phyloP scores from a whole-genome alignment of 2,329 filamentous ascomycete species.

The Venturia asperata region DNA sequence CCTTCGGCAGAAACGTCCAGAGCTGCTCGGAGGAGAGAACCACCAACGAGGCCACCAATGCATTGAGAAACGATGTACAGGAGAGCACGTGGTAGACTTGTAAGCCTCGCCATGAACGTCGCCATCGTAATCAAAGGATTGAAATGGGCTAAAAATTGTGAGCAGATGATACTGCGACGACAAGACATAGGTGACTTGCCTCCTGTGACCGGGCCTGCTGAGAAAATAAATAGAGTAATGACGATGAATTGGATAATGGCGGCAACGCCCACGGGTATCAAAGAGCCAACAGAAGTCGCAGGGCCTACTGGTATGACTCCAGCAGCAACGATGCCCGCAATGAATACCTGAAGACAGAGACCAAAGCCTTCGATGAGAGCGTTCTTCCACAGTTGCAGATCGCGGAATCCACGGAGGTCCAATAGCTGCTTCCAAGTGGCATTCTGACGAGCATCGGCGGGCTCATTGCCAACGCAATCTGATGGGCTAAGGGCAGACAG shows the following conservation, averaged over 20 bases:
- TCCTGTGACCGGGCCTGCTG: constrained; percentile 16
- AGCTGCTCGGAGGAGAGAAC: constrained; percentile 14
- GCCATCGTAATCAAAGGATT: constrained; percentile 20
- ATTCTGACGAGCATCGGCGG: constrained; percentile 19
- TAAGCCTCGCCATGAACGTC: constrained; percentile 19
- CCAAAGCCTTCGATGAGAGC: constrained; percentile 19
- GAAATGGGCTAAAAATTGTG: constrained; percentile 11
- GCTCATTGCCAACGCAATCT: constrained; percentile 18
- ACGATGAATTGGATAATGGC: constrained; percentile 16
- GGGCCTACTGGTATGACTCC: constrained; percentile 8
- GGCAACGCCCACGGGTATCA: constrained; percentile 17
- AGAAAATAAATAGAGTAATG: constrained; percentile 18
- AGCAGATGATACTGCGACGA: neutral
- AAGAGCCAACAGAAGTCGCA: constrained; percentile 11
- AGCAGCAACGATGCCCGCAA: constrained; percentile 10
- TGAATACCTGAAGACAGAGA: constrained; percentile 13
- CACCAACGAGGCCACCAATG: constrained; percentile 17
- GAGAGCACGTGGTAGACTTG: constrained; percentile 14
- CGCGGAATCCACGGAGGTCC: constrained; percentile 11
- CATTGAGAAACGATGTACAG: constrained; percentile 19
- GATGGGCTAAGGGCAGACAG: constrained; percentile 22
- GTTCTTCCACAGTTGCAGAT: constrained; percentile 16
- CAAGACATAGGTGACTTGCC: neutral
- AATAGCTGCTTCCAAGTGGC: constrained; percentile 17
- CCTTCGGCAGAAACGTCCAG: constrained; percentile 8